phyloP scores from a whole-genome alignment of 108 stramenopile species.

The Stephanodiscus minutulus region DNA sequence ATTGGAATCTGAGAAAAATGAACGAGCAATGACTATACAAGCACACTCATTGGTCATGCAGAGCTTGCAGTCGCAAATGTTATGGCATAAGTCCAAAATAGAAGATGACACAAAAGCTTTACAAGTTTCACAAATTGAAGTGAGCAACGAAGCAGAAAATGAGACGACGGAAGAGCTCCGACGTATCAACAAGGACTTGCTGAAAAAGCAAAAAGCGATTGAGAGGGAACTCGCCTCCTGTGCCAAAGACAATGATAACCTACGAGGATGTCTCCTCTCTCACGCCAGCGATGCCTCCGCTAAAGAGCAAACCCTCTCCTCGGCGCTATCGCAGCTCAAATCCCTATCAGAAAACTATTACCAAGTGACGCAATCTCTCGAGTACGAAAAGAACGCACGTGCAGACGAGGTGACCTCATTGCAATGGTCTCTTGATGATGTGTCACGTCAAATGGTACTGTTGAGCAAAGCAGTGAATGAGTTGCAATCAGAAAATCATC shows the following conservation, averaged over 20 bases:
- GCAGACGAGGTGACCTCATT: conserved; percentile 22
- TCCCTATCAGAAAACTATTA: conserved; percentile 25
- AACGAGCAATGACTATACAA: background rate
- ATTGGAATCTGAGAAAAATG: background rate
- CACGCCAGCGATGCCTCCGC: conserved; percentile 5
- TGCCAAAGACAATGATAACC: conserved; percentile 14
- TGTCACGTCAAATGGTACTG: conserved; percentile 23
- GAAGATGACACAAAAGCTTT: conserved; percentile 1
- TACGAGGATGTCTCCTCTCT: conserved; percentile 3
- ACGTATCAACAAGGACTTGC: conserved; percentile 1
- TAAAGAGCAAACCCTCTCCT: conserved; percentile 25
- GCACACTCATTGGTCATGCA: conserved; percentile 8
- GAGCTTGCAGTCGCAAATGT: conserved; percentile 5
- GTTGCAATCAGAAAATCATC: conserved; percentile 22
- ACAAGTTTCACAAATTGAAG: background rate
- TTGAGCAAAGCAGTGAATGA: conserved; percentile 15
- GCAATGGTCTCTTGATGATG: conserved; percentile 19
- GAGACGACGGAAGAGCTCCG: conserved; percentile 10
- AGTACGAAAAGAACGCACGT: background rate
- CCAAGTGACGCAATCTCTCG: conserved; percentile 8
- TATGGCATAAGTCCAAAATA: conserved; percentile 15
- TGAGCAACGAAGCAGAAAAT: conserved; percentile 6
- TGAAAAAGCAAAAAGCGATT: conserved; percentile 8
- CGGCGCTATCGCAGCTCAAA: conserved; percentile 26
- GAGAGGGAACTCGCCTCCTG: conserved; percentile 10